phyloP scores from a whole-genome alignment of 805 yeast genomes.

The Blastobotrys robertii region DNA sequence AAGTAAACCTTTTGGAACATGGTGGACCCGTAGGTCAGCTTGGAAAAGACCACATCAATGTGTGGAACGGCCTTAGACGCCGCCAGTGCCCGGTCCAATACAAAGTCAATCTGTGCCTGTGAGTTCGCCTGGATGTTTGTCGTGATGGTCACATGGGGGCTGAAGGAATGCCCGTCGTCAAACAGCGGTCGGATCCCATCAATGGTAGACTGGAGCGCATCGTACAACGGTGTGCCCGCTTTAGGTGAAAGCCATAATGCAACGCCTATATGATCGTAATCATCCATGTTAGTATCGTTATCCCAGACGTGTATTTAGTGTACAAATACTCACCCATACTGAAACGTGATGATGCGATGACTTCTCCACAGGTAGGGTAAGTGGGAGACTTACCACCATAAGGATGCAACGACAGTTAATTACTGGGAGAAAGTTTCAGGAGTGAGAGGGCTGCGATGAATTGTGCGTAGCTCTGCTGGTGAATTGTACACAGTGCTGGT shows the following conservation, averaged over 20 bases:
- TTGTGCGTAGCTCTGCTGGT: no score
- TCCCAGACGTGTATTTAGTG: no score
- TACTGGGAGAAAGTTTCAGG: no score
- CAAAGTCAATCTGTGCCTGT: conserved; percentile 47
- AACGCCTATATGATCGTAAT: conserved; percentile 29
- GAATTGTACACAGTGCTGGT: no score
- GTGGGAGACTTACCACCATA: no score
- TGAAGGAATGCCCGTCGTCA: conserved; percentile 58
- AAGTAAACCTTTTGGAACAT: conserved; percentile 47
- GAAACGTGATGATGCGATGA: no score
- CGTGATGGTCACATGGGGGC: conserved; percentile 71
- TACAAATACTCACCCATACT: no score
- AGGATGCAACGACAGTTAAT: no score
- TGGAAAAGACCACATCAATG: conserved; percentile 33
- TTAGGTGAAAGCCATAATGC: conserved; percentile 75
- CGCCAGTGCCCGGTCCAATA: conserved; percentile 48
- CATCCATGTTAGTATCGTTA: no score
- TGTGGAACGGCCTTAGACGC: conserved; percentile 39
- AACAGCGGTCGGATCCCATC: conserved; percentile 61
- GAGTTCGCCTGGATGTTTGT: conserved; percentile 40
- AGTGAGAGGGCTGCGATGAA: no score
- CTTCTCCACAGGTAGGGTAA: no score
- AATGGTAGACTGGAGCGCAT: conserved; percentile 48
- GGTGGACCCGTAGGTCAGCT: conserved; percentile 38
- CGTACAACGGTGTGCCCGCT: conserved; percentile 41